Evolutionary conservation across 2,329 filamentous ascomycete species (phyloP), one percentile per base, ranked within the genome.

Genomic region (Neonectria sp.): DNA sequence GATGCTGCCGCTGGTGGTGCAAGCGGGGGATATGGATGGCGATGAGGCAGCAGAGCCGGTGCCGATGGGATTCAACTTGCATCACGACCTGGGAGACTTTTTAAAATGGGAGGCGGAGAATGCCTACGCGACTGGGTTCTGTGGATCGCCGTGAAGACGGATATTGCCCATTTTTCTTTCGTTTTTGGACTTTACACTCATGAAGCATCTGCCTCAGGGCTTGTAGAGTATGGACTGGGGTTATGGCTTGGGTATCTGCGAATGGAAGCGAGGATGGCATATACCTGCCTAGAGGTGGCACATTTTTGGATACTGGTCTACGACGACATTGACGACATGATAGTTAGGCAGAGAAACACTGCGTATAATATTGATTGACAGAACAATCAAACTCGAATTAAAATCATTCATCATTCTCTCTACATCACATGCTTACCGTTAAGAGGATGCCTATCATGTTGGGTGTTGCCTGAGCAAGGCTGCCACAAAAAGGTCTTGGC

Each of bases 31-130:
- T 48, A 82, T 79, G n/a, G 78, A 82, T 60, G 58, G 55, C 48
- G 74, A 71, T 75, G 70, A 78, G 48, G 73, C 69, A 33, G 65
- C 69, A 31, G 72, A 74, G 40, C 68, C 76, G 29, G 83, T 88
- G 60, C 86, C 88, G 0, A 90, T 91, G 88, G 88, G 88, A 0
- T 90, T 86, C 73, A 91, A 91, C 69, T 80, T 91, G 3, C 84
- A 84, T 12, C 86, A 89, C 68, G 89, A 90, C 73, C 74, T 90
- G 45, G 86, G 86, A 2, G 88, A 90, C 67, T 90, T 89, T 71
- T 73, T 91, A 55, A 82, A 80, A 61, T 90, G 88, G 88, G 88
- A 89, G 76, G 79, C 85, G 4, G 84, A 88, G 71, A 81, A 88
- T 61, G 83, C 84, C 2, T 85, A 82, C 63, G 79, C 78, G 2